Evolutionary conservation across 768 basidiomycete genomes (phyloP).

Genomic region (Podaxis mareebaensis): DNA sequence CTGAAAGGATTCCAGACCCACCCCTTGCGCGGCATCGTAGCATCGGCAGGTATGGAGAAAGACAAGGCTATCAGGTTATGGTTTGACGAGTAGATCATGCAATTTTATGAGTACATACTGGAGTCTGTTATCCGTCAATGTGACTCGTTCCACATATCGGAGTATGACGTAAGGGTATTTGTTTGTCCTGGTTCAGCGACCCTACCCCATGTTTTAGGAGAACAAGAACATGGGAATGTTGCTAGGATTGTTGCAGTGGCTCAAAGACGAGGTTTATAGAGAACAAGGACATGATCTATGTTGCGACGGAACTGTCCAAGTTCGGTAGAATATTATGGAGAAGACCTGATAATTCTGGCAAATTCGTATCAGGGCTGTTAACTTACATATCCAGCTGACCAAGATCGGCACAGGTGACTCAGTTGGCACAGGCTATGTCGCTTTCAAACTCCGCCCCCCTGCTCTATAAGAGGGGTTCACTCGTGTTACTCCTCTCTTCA

Average conservation of each 20-base stretch:
- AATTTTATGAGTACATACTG: not conserved
- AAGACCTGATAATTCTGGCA: slow-evolving; percentile 3
- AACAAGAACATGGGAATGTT: too few species aligned
- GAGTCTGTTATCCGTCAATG: not conserved
- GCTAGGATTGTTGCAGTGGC: slow-evolving; percentile 7
- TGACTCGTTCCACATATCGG: not conserved
- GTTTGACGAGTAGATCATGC: slow-evolving; percentile 44
- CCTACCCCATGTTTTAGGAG: too few species aligned
- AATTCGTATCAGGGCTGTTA: slow-evolving; percentile 5
- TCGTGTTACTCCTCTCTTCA: slow-evolving; percentile 17
- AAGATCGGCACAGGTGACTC: slow-evolving; percentile 12
- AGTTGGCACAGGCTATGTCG: slow-evolving; percentile 10
- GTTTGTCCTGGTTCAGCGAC: not conserved
- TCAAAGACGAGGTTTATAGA: too few species aligned
- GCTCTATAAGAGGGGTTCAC: slow-evolving; percentile 28
- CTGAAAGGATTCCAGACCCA: slow-evolving; percentile 55
- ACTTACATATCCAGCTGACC: slow-evolving; percentile 2
- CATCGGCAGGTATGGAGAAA: slow-evolving; percentile 88
- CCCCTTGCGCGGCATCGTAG: slow-evolving; percentile 73
- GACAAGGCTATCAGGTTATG: slow-evolving; percentile 85
- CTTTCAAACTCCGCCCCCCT: slow-evolving; percentile 40
- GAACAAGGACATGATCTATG: too few species aligned
- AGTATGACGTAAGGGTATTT: slow-evolving; percentile 1
- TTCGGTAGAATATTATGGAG: slow-evolving; percentile 1
- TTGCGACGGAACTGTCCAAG: not conserved